Conservation (phyloP, 1,284 basidiomycete species). For the Neolentinus lepideus region DNA sequence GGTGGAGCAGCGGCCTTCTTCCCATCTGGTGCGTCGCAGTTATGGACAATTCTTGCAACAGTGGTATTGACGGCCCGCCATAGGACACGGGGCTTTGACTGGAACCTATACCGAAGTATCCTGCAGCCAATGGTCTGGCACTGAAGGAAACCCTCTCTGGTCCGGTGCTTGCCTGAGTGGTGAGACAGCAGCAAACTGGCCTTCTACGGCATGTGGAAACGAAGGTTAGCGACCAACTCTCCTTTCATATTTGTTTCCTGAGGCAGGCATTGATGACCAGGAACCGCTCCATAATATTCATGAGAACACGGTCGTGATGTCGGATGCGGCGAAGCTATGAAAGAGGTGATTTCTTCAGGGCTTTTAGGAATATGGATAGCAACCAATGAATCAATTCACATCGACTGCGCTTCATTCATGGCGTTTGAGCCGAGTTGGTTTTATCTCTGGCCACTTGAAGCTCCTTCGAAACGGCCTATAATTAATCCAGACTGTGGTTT, state of each 20-base stretch:
- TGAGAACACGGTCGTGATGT: neutral
- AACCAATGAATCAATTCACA: neutral
- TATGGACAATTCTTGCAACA: neutral
- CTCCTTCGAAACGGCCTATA: neutral
- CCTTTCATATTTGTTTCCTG: too few relatives aligned
- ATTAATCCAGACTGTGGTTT: neutral
- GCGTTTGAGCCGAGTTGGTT: constrained; percentile 18
- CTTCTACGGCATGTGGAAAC: constrained; percentile 44
- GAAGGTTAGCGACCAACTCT: constrained; percentile 27
- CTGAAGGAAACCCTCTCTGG: constrained; percentile 36
- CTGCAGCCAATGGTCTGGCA: constrained; percentile 49
- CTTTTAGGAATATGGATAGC: too few relatives aligned
- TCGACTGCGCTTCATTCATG: constrained; percentile 5
- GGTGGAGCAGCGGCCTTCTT: constrained; percentile 47
- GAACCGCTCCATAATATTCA: neutral
- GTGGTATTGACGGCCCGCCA: neutral
- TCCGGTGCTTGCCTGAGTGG: constrained; percentile 43
- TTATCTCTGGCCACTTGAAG: constrained; percentile 35
- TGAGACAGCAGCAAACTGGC: constrained; percentile 42
- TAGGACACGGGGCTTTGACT: constrained; percentile 40
- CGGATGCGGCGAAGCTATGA: too few relatives aligned
- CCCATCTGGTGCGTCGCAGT: constrained; percentile 30
- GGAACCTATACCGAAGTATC: constrained; percentile 47
- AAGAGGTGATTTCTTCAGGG: too few relatives aligned
- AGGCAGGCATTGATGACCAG: neutral